These are phyloP conservation scores for Chlamydomonas sphaeroides DNA, from an alignment of 139 green algal species.

Conservation along the genomic window DNA sequence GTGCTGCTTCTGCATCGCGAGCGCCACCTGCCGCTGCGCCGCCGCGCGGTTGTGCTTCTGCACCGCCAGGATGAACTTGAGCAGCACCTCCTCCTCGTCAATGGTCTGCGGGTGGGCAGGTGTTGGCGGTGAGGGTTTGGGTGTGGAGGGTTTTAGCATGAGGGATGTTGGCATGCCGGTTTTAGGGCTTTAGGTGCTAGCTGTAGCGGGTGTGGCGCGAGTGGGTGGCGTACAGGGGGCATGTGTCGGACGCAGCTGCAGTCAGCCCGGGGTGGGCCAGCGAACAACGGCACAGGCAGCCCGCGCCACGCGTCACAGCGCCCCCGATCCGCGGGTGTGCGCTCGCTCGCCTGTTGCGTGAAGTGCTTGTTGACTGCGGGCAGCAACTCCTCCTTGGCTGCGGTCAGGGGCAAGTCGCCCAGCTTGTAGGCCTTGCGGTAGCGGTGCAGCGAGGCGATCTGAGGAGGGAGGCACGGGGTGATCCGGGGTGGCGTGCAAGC, in stretches of 20 bases:
- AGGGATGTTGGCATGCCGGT: too few relatives aligned
- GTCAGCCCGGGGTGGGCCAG: neutral
- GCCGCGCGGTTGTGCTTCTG: slow-evolving; percentile 32
- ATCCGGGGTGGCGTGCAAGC: too few relatives aligned
- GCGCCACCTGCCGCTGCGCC: slow-evolving; percentile 12
- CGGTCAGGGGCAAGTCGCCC: neutral
- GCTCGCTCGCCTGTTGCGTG: neutral
- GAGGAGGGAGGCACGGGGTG: too few relatives aligned
- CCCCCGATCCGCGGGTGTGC: neutral
- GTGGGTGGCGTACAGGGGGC: neutral
- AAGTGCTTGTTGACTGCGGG: slow-evolving; percentile 13
- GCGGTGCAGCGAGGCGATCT: slow-evolving; percentile 3
- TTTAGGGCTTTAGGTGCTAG: too few relatives aligned
- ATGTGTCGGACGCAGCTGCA: neutral
- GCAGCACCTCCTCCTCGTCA: slow-evolving; percentile 36
- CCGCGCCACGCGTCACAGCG: too few relatives aligned
- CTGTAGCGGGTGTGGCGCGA: too few relatives aligned
- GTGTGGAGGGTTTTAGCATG: too few relatives aligned
- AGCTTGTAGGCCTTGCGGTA: slow-evolving; percentile 38
- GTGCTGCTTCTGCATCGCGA: neutral
- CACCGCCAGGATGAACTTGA: slow-evolving; percentile 37
- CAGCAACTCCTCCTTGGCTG: slow-evolving; percentile 32
- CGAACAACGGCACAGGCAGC: neutral
- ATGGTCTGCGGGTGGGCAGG: slow-evolving; percentile 20
- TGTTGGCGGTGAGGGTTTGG: too few relatives aligned